These are phyloP conservation scores for Crucihimalaya himalaica DNA, from an alignment of 345 rosid genomes.

Conservation along the genomic window DNA sequence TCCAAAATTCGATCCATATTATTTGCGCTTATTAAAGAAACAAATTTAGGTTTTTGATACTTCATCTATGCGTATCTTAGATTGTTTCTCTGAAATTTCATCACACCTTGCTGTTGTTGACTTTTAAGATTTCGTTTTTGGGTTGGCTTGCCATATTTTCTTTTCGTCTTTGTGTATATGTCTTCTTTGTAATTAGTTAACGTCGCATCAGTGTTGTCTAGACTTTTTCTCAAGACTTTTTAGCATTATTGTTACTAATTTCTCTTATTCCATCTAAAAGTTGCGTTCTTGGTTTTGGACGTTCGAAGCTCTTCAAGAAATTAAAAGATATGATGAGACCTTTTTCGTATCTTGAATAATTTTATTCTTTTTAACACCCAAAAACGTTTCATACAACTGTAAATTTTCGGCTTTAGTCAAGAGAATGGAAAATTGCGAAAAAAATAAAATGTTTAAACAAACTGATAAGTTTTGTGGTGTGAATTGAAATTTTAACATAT, in stretches of 20 bases:
- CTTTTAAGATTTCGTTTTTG: neutral
- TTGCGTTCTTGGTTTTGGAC: conserved; percentile 1
- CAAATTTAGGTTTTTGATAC: neutral
- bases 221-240: neutral
- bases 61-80: neutral
- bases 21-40: neutral
- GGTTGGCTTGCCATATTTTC: neutral
- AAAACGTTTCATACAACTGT: neutral
- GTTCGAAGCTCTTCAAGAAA: neutral
- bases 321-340: neutral
- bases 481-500: no score
- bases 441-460: no score
- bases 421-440: neutral
- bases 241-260: neutral
- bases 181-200: neutral
- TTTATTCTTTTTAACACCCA: neutral
- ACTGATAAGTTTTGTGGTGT: no score
- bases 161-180: neutral
- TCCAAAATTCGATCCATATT: neutral
- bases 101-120: neutral
- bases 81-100: neutral
- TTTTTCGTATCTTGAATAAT: neutral
- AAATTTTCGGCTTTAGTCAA: neutral
- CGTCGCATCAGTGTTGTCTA: neutral
- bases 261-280: neutral